phyloP scores from a whole-genome alignment of 2,329 filamentous ascomycete species.

The Monilinia vaccinii-corymbosi region DNA sequence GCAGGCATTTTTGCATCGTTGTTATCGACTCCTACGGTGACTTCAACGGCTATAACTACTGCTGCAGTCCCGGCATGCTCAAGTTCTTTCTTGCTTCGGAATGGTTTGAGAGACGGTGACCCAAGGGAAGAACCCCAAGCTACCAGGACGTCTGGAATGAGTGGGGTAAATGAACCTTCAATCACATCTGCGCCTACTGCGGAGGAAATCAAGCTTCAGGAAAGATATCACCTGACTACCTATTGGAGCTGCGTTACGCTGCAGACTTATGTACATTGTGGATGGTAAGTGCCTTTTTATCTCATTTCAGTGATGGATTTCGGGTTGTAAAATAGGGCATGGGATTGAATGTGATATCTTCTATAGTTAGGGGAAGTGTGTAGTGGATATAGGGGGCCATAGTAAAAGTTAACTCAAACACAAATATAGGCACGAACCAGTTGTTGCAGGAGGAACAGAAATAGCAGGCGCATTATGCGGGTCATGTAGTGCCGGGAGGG shows the following conservation, averaged over 20 bases:
- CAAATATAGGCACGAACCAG: constrained; percentile 21
- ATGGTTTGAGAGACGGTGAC: too few relatives aligned
- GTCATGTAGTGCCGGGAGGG: background rate
- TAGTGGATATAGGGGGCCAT: background rate
- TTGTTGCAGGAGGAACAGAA: constrained; percentile 24
- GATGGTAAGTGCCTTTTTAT: constrained; percentile 13
- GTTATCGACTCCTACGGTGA: background rate
- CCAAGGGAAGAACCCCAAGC: background rate
- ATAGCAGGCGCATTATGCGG: constrained; percentile 19
- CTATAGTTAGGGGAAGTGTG: background rate
- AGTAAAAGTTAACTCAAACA: background rate
- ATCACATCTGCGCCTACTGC: constrained; percentile 14
- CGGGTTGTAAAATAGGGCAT: background rate
- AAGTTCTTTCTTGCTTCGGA: background rate
- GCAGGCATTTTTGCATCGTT: background rate
- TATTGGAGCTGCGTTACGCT: constrained; percentile 24
- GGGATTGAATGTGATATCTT: background rate
- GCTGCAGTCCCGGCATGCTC: background rate
- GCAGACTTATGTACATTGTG: constrained; percentile 20
- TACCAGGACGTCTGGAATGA: background rate
- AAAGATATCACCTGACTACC: constrained; percentile 27
- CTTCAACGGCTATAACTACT: background rate
- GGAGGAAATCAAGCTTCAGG: constrained; percentile 12
- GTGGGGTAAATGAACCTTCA: background rate
- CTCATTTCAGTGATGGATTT: background rate